Conservation (phyloP, 139 green algal genomes). For the Picochlorum sp. region DNA sequence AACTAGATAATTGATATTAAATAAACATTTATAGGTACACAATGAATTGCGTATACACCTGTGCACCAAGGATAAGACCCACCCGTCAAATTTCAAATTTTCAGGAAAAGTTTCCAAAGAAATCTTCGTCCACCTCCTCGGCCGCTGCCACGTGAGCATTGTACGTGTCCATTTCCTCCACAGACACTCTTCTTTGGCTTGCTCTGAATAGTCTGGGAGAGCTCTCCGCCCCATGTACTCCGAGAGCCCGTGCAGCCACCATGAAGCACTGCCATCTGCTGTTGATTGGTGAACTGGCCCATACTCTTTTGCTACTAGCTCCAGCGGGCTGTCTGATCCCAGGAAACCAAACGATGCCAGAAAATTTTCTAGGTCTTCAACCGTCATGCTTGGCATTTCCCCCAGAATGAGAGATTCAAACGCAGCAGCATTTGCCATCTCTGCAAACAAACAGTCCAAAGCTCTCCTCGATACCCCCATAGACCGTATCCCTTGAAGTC, state of each 20-base stretch:
- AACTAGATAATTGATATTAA: no score
- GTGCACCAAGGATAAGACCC: no score
- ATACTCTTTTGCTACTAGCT: not conserved
- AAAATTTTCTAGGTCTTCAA: constrained; percentile 25
- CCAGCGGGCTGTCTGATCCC: not conserved
- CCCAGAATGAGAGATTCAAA: constrained; percentile 46
- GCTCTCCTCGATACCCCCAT: constrained; percentile 4
- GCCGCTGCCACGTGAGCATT: constrained; percentile 30
- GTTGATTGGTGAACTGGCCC: not conserved
- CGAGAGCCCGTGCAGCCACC: not conserved
- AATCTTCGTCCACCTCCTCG: constrained; percentile 52
- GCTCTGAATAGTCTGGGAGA: constrained; percentile 43
- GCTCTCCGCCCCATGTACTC: not conserved
- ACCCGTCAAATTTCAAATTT: not conserved
- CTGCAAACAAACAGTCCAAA: constrained; percentile 22
- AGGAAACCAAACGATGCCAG: constrained; percentile 38
- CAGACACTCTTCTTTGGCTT: constrained; percentile 50
- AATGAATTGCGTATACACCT: no score
- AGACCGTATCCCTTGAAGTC: constrained; percentile 18
- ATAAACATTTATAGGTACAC: no score
- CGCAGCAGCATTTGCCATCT: constrained; percentile 34
- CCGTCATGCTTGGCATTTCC: constrained; percentile 30
- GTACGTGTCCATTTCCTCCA: constrained; percentile 50
- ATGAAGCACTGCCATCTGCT: not conserved
- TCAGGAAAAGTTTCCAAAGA: constrained; percentile 29